A percentile compares a stretch with the other conserved stretches of the same genome.
phyloP scores from a whole-genome alignment of 1,284 basidiomycete genomes.

The Pascua guehoae region DNA sequence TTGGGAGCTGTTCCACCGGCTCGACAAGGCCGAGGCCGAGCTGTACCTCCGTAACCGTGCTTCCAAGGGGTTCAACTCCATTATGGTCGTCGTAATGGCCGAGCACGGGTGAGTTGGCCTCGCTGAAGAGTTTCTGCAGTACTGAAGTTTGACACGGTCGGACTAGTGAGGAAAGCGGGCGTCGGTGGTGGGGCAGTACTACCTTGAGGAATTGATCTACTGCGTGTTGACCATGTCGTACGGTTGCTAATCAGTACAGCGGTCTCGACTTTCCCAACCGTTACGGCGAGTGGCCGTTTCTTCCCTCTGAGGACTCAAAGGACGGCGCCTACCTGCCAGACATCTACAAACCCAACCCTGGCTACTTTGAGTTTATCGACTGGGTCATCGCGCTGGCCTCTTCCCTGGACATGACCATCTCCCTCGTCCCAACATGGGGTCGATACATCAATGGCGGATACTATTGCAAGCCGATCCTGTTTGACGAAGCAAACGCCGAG shows the following conservation, averaged over 20 bases:
- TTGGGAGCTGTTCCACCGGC: constrained; percentile 26
- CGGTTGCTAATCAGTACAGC: too few species aligned
- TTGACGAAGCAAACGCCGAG: constrained; percentile 12
- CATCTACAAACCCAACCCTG: constrained; percentile 9
- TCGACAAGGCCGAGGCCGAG: constrained; percentile 18
- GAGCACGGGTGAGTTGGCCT: constrained; percentile 14
- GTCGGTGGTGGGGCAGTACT: too few species aligned
- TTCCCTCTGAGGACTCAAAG: constrained; percentile 5
- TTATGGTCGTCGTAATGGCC: constrained; percentile 18
- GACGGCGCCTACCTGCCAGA: constrained; percentile 7
- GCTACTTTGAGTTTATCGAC: constrained; percentile 19
- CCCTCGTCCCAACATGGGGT: constrained; percentile 23
- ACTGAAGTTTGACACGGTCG: too few species aligned
- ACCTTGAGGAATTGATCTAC: too few species aligned
- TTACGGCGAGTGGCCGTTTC: constrained; percentile 19
- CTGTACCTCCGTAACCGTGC: constrained; percentile 18
- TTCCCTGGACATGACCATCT: constrained; percentile 11
- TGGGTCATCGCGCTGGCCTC: constrained; percentile 13
- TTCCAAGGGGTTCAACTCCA: constrained; percentile 20
- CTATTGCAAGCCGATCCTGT: constrained; percentile 15
- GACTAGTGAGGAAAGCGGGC: too few species aligned
- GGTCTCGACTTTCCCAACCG: constrained; percentile 18
- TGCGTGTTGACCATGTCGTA: too few species aligned
- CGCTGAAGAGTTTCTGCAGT: too few species aligned
- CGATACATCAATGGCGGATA: constrained; percentile 24